Evolutionary conservation across 176 grass and related monocot genomes (phyloP).

Genomic region (Cymbopogon citratus): DNA sequence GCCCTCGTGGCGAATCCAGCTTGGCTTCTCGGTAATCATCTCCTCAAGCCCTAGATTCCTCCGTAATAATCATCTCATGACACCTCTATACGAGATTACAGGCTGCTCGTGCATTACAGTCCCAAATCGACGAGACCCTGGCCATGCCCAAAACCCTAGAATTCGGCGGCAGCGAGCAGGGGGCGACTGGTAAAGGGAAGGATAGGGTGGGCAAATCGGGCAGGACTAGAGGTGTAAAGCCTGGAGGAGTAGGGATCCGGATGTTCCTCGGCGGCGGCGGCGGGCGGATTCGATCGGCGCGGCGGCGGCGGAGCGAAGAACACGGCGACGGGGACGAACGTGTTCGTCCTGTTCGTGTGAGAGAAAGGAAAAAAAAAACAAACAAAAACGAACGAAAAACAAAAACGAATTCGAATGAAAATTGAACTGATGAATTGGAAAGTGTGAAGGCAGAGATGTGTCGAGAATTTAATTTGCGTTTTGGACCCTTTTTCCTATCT

Average conservation of each 20-base stretch:
- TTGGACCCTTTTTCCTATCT: neutral
- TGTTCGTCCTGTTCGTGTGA: constrained; percentile 21
- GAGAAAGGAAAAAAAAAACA: neutral
- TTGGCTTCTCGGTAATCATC: constrained; percentile 94
- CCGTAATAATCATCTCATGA: constrained; percentile 54
- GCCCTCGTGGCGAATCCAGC: constrained; percentile 85
- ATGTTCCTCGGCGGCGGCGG: neutral
- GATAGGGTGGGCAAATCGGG: neutral
- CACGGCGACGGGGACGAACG: constrained; percentile 29
- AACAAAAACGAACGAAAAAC: constrained; percentile 19
- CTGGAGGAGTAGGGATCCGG: neutral
- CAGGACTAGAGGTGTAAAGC: neutral
- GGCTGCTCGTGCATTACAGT: neutral
- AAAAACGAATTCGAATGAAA: constrained; percentile 27
- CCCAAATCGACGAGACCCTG: constrained; percentile 11
- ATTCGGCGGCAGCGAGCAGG: neutral
- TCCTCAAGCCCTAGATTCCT: constrained; percentile 24
- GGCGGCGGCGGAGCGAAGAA: constrained; percentile 36
- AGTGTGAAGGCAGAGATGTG: neutral
- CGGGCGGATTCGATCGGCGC: constrained; percentile 13
- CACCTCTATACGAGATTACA: neutral
- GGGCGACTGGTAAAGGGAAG: too few species aligned
- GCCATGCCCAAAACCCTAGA: constrained; percentile 50
- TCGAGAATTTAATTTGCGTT: neutral
- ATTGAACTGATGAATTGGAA: constrained; percentile 8